Conservation (phyloP, 2,329 filamentous ascomycete species). For the Coleophoma eucalyptorum region DNA sequence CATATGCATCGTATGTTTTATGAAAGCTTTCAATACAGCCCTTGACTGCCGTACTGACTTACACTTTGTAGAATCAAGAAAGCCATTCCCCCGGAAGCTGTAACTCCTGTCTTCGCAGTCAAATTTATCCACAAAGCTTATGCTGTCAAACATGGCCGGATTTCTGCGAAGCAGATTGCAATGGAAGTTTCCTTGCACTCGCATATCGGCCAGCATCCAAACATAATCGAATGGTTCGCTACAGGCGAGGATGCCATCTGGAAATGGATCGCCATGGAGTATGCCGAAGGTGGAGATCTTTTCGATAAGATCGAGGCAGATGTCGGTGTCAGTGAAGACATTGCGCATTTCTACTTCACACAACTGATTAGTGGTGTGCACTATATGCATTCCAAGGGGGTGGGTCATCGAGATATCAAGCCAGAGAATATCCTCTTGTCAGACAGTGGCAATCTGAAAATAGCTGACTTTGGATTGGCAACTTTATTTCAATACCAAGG, state of each 20-base stretch:
- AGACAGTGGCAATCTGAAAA: constrained; percentile 79
- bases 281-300: constrained; percentile 89
- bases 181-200: constrained; percentile 91
- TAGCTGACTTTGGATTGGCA: constrained; percentile 95
- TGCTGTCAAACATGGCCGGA: constrained; percentile 81
- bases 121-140: constrained; percentile 99
- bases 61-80: constrained; percentile 61
- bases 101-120: constrained; percentile 83
- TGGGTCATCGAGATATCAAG: constrained; percentile 88
- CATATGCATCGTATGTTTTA: constrained; percentile 82
- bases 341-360: constrained; percentile 93
- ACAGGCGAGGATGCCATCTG: constrained; percentile 81
- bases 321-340: constrained; percentile 87
- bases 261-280: constrained; percentile 99
- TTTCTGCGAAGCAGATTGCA: constrained; percentile 83
- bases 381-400: constrained; percentile 94
- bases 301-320: constrained; percentile 99
- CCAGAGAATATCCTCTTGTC: constrained; percentile 95
- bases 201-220: constrained; percentile 82
- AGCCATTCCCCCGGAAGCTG: constrained; percentile 68
- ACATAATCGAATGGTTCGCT: constrained; percentile 90
- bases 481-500: constrained; percentile 91
- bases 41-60: constrained; percentile 8
- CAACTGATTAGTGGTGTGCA: constrained; percentile 87
- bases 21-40: background rate